Conservation (phyloP, 73 alveolate species). For the Tetrahymena malaccensis region DNA sequence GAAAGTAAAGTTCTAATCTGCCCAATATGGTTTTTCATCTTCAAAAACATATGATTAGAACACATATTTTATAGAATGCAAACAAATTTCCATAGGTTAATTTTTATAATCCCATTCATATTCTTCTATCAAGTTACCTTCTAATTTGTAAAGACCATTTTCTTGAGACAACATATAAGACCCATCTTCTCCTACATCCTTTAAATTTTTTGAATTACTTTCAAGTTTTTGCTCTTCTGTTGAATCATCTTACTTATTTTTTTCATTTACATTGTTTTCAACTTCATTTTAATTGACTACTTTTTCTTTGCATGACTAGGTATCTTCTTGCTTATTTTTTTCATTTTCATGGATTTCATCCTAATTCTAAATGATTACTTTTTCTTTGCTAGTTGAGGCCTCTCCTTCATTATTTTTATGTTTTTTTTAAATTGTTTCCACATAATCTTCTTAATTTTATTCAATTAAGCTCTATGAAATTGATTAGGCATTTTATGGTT, state of each 20-base stretch:
- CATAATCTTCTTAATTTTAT: not conserved
- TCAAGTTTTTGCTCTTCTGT: conserved; percentile 4
- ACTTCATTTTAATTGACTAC: not conserved
- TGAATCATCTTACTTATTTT: not conserved
- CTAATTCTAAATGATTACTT: not conserved
- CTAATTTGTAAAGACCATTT: not conserved
- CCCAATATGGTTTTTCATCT: conserved; percentile 26
- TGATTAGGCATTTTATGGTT: not conserved
- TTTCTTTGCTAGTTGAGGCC: not conserved
- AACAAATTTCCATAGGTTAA: conserved; percentile 29
- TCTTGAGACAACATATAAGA: not conserved
- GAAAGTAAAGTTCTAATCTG: not conserved
- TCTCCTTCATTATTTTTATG: not conserved
- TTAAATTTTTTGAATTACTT: not conserved
- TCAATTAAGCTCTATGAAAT: not conserved
- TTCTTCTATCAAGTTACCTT: not conserved
- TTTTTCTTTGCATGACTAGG: not conserved
- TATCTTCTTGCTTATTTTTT: not conserved
- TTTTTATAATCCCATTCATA: conserved; percentile 30
- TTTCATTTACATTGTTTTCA: not conserved
- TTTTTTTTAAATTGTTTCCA: not conserved
- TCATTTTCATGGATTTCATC: not conserved
- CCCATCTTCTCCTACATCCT: not conserved
- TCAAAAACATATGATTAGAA: conserved; percentile 4
- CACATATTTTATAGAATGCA: conserved; percentile 22